Base-by-base conservation (phyloP, 148 eudicot species). In the Fagopyrum esculentum region DNA sequence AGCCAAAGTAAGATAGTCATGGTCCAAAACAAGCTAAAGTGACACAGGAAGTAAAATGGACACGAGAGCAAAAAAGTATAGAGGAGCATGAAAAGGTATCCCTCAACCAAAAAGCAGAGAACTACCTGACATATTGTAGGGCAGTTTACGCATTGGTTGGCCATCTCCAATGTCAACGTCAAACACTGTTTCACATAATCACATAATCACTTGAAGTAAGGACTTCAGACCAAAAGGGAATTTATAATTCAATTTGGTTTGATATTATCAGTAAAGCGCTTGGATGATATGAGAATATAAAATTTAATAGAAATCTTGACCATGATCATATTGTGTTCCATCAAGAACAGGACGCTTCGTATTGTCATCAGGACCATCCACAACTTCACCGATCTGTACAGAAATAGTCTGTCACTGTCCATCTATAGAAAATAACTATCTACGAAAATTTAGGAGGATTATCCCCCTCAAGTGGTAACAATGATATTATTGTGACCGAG, bases 131-230 rank as follows among this genome's bases (percentile, higher is more conserved):
- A 87, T 83, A 71, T 95, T 92, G 78, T 87, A 92, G n/a, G 99
- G 99, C 80, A 95, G 81, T 81, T 90, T 95, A 44, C 99, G 99
- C 49, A 88, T 82, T 57, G 99, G 98, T 81, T 85, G 84, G 43
- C 99, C 99, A 84, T 95, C 99, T 82, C 97, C 99, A 84, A 95
- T 89, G 80, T 95, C 99, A 71, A 95, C 97, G 81, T 90, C 97
- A 76, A 95, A 90, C 44, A 95, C 99, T 95, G 90, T 22, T 60
- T 60, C 30, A 49, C 22, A 19, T 15, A 19, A 71, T 17, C 74
- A 71, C 49, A 56, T 49, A 48, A 68, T 22, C 26, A 22, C 26
- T 22, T 77, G 29, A 64, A 5, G 54, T 71, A 71, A 83, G 75
- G 74, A 55, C 69, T 19, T 15, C 15, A 15, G 46, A 75, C 60